A percentile compares a stretch with the other conserved stretches of the same genome.
Evolutionary conservation across 805 yeast genomes (phyloP).

Genomic region (Kodamaea kakaduensis): DNA sequence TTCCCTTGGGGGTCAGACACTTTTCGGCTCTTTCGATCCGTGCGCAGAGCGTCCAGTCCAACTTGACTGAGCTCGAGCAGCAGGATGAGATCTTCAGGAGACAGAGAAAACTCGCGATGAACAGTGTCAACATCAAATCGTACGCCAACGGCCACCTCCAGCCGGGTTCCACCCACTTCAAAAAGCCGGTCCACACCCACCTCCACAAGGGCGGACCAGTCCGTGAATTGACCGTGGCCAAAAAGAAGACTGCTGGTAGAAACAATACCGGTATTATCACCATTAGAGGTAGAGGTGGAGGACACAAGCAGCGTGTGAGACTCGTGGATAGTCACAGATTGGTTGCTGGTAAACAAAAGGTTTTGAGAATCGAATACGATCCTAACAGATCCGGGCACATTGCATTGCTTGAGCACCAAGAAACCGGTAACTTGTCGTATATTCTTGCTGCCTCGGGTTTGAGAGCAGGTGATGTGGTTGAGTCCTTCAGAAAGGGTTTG

Average conservation of each 20-base stretch:
- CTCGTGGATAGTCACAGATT: conserved; percentile 71
- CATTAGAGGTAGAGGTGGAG: conserved; percentile 95
- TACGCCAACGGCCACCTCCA: conserved; percentile 69
- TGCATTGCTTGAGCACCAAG: conserved; percentile 70
- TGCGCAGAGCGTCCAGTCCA: conserved; percentile 16
- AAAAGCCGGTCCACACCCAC: conserved; percentile 82
- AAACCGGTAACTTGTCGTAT: conserved; percentile 63
- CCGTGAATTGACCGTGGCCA: conserved; percentile 67
- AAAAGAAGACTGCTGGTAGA: conserved; percentile 79
- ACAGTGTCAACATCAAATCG: conserved; percentile 66
- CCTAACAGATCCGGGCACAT: conserved; percentile 93
- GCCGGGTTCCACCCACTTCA: conserved; percentile 86
- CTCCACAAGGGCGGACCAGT: conserved; percentile 83
- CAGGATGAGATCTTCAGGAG: conserved; percentile 70
- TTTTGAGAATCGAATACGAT: conserved; percentile 88
- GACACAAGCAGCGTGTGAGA: conserved; percentile 85
- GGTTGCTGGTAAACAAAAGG: conserved; percentile 69
- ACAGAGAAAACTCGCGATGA: conserved; percentile 69
- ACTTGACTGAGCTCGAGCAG: conserved; percentile 68
- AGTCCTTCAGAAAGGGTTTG: conserved; percentile 84
- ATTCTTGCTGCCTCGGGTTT: conserved; percentile 89
- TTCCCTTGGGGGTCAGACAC: no score
- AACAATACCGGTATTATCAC: conserved; percentile 85
- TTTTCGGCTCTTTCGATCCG: no score
- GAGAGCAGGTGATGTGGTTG: conserved; percentile 88